phyloP scores from a whole-genome alignment of 164 flowering plant species.

The Brasenia schreberi region DNA sequence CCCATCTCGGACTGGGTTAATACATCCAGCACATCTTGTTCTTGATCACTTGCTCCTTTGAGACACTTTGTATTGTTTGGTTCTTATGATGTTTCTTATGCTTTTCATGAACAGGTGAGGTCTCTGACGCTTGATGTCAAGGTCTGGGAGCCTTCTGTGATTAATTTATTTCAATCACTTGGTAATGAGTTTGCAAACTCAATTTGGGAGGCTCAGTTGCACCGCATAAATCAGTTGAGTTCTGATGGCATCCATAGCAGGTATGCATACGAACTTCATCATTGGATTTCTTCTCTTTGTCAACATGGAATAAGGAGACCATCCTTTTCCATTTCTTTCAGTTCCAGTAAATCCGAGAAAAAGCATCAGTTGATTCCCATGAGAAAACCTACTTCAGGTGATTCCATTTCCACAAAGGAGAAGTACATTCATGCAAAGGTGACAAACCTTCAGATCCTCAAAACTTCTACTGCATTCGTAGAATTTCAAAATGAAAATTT shows the following conservation, averaged over 20 bases:
- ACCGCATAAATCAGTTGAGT: conserved; percentile 19
- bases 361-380: conserved; percentile 19
- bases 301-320: background rate
- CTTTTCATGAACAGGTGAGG: conserved; percentile 46
- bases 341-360: conserved; percentile 30
- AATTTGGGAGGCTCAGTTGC: conserved; percentile 74
- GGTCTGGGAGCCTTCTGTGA: conserved; percentile 90
- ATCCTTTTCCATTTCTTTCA: conserved; percentile 14
- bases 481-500: no score
- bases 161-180: conserved; percentile 65
- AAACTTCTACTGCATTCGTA: no score
- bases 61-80: background rate
- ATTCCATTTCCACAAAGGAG: conserved; percentile 70
- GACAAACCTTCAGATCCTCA: conserved; percentile 1
- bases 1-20: background rate
- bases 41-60: background rate
- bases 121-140: conserved; percentile 89
- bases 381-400: conserved; percentile 48
- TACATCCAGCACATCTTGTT: background rate
- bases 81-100: background rate
- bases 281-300: background rate
- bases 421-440: conserved; percentile 89
- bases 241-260: conserved; percentile 29
- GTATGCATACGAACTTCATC: conserved; percentile 18
- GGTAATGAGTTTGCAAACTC: conserved; percentile 76